A percentile compares a stretch with the other conserved stretches of the same genome.
Evolutionary conservation across 306 rosid species (phyloP).

Genomic region (Sphenostylis stenocarpa): DNA sequence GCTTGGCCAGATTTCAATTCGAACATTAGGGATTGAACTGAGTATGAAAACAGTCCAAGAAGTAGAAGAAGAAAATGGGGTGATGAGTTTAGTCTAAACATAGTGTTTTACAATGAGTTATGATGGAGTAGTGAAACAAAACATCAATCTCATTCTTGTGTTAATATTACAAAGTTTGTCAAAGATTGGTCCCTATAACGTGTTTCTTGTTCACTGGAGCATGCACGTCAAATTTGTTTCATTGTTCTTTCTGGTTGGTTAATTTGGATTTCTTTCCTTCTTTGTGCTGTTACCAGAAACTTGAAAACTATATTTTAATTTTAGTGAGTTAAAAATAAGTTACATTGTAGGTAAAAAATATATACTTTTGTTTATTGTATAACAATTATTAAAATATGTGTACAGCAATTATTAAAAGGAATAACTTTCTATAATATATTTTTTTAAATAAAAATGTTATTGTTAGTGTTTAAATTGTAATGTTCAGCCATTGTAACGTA

Average conservation of each 20-base stretch:
- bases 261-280: not conserved
- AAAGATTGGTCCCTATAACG: too few species aligned
- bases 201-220: slow-evolving; percentile 20
- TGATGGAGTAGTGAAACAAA: not conserved
- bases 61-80: slow-evolving; percentile 11
- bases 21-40: slow-evolving; percentile 59
- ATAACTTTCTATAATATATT: too few species aligned
- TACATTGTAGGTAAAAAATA: too few species aligned
- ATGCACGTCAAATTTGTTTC: not conserved
- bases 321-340: too few species aligned
- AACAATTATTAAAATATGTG: too few species aligned
- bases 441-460: too few species aligned
- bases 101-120: not conserved
- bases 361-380: too few species aligned
- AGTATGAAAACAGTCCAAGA: slow-evolving; percentile 35
- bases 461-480: too few species aligned
- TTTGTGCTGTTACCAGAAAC: too few species aligned
- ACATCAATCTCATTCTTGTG: not conserved
- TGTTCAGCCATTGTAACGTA: too few species aligned
- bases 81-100: slow-evolving; percentile 16
- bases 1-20: slow-evolving; percentile 55
- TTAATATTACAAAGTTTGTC: not conserved
- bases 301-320: too few species aligned
- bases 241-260: not conserved
- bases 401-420: too few species aligned